These are phyloP conservation scores for Blastobotrys americana DNA, from an alignment of 805 yeast genomes.

Conservation along the genomic window DNA sequence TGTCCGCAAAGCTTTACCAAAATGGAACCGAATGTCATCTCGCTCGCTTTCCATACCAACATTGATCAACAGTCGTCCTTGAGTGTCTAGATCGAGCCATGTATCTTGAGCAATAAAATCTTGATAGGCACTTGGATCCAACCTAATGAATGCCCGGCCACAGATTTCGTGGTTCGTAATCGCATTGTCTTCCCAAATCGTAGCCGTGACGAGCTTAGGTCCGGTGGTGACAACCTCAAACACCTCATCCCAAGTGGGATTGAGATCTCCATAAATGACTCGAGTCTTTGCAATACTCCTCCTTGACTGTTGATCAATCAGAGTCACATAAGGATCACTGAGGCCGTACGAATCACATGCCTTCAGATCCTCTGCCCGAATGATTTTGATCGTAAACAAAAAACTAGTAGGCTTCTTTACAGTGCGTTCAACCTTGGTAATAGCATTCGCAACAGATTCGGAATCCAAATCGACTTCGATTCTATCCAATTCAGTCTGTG, in stretches of 20 bases:
- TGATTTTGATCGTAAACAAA: conserved; percentile 55
- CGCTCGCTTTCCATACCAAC: conserved; percentile 74
- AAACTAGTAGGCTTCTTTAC: conserved; percentile 33
- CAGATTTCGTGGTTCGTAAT: conserved; percentile 53
- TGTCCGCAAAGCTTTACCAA: conserved; percentile 68
- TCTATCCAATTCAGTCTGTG: conserved; percentile 38
- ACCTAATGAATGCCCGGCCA: conserved; percentile 53
- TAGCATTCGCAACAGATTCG: conserved; percentile 42
- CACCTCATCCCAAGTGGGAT: conserved; percentile 85
- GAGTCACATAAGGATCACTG: conserved; percentile 53
- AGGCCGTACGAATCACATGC: conserved; percentile 41
- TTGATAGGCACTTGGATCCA: conserved; percentile 56
- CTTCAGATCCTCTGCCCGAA: conserved; percentile 55
- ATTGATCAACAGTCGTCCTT: conserved; percentile 60
- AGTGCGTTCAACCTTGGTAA: conserved; percentile 33
- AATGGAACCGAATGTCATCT: conserved; percentile 69
- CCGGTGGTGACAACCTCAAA: conserved; percentile 51
- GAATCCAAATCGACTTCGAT: conserved; percentile 55
- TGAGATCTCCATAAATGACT: conserved; percentile 48
- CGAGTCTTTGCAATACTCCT: conserved; percentile 63
- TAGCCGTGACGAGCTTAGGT: conserved; percentile 44
- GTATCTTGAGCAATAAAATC: conserved; percentile 62
- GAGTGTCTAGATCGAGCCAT: conserved; percentile 53
- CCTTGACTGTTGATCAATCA: conserved; percentile 49
- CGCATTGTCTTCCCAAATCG: conserved; percentile 62